Base-by-base conservation (phyloP, 768 basidiomycete genomes). In the Boletus rufocinnamomeus region DNA sequence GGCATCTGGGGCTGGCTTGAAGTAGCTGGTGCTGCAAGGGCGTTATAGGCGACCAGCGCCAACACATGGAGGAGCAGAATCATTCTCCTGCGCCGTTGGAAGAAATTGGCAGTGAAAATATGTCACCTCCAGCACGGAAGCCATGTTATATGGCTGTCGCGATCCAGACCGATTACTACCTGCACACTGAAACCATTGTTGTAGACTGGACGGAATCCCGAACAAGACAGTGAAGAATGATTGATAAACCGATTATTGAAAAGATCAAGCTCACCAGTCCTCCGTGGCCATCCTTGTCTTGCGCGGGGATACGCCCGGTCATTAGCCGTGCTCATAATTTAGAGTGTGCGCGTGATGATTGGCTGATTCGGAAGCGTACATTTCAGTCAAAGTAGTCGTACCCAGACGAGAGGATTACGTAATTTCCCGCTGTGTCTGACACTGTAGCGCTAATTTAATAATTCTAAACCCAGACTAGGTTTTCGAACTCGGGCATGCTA, bases 41-140 rank as follows among this genome's bases (percentile, higher is more conserved):
- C 47, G 11, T 30, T 49, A 27, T 11, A 35, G 37, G 59, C 62
- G 57, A 56, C 63, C 61, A 66, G 66, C 64, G 61, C 69, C 30
- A 64, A 43, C 13, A 56, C 19, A 51, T 21, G 56, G 25, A 62
- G 11, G n/a, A 34, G 14, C 4, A 40, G 6, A 44, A 43, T 7
- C 66, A 68, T 69, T 34, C 23, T 50, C 27, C 27, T 43, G 27
- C 13, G 30, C 21, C 23, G 44, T 45, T 40, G 21, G 16, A 47
- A 27, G 40, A 49, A 27, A 32, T 46, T 6, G 41, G 40, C 21
- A 16, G 19, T 23, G 14, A 44, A 47, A n/a, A 37, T 3, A 37
- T 25, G 9, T 54, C 21, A 30, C 28, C 45, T 28, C 9, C 23
- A 13, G 32, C 25, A 37, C 23, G 45, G 16, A 50, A 34, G 27